A percentile compares a stretch with the other conserved stretches of the same genome.
Evolutionary conservation across 2,329 filamentous ascomycete species (phyloP).

Genomic region (Aspergillus fumigatiaffinis): DNA sequence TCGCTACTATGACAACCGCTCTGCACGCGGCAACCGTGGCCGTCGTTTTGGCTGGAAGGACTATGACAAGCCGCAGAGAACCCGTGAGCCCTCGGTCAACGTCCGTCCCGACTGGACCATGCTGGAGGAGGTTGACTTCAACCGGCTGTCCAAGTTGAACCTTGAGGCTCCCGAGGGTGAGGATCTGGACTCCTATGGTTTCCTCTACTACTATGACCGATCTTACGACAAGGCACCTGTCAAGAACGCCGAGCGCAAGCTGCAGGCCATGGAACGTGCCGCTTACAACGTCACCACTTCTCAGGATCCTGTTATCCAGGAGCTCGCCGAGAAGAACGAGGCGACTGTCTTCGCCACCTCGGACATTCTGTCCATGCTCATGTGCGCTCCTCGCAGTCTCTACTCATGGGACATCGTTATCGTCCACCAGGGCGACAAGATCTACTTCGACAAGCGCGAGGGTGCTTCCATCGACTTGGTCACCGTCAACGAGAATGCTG

Average conservation of each 20-base stretch:
- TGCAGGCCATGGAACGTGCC: conserved; percentile 84
- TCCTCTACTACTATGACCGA: conserved; percentile 98
- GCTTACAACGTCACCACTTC: conserved; percentile 98
- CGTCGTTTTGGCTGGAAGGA: conserved; percentile 98
- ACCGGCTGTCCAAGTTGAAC: conserved; percentile 90
- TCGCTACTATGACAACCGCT: conserved; percentile 66
- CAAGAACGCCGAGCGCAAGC: conserved; percentile 81
- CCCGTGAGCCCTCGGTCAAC: conserved; percentile 92
- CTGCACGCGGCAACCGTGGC: conserved; percentile 66
- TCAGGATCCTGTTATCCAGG: conserved; percentile 92
- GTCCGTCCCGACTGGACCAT: conserved; percentile 94
- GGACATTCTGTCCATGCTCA: conserved; percentile 97
- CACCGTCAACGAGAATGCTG: conserved; percentile 97
- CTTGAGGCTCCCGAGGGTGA: conserved; percentile 92
- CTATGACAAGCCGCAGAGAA: conserved; percentile 95
- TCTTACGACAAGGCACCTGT: conserved; percentile 90
- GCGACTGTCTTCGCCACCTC: conserved; percentile 96
- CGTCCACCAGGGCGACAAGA: conserved; percentile 86
- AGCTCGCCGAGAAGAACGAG: conserved; percentile 91
- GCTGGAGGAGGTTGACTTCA: conserved; percentile 98
- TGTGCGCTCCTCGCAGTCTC: conserved; percentile 94
- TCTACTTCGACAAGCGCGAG: conserved; percentile 98
- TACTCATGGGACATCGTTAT: conserved; percentile 99
- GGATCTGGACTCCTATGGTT: conserved; percentile 91
- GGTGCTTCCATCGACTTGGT: conserved; percentile 94